Percentiles rank a stretch among this genome's conserved stretches.
These are phyloP conservation scores for Passiflora organensis DNA, from an alignment of 345 rosid genomes.

Conservation along the genomic window DNA sequence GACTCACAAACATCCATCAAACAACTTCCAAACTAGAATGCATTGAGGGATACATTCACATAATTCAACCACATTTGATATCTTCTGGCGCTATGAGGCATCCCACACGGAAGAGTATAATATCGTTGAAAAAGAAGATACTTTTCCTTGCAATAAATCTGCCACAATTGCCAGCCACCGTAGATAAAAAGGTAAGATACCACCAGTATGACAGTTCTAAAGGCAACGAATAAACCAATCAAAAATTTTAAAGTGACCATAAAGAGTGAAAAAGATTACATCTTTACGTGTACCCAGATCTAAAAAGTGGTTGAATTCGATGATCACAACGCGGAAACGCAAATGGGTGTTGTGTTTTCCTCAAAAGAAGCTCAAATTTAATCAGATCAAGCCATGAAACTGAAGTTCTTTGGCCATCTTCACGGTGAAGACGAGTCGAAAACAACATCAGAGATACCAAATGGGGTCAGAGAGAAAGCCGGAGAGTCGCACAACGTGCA, in stretches of 20 bases:
- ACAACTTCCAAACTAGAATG: slow-evolving; percentile 45
- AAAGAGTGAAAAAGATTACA: slow-evolving; percentile 27
- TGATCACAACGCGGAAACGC: slow-evolving; percentile 17
- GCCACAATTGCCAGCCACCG: slow-evolving; percentile 31
- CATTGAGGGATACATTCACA: slow-evolving; percentile 42
- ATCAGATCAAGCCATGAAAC: slow-evolving; percentile 42
- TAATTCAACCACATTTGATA: slow-evolving; percentile 24
- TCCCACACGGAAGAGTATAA: slow-evolving; percentile 23
- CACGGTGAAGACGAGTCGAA: slow-evolving; percentile 11
- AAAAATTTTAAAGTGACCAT: slow-evolving; percentile 12
- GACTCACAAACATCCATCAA: slow-evolving; percentile 71
- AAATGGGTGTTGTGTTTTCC: slow-evolving; percentile 22
- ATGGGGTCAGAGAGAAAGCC: slow-evolving; percentile 26
- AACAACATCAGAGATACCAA: slow-evolving; percentile 29
- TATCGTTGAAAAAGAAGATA: slow-evolving; percentile 35
- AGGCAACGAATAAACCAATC: slow-evolving; percentile 29
- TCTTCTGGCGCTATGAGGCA: slow-evolving; percentile 26
- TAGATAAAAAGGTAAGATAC: slow-evolving; percentile 38
- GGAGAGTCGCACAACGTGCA: slow-evolving; percentile 29
- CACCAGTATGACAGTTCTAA: slow-evolving; percentile 31
- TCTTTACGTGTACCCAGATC: slow-evolving; percentile 54
- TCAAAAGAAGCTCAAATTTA: slow-evolving; percentile 27
- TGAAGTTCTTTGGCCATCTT: slow-evolving; percentile 12
- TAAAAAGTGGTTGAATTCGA: slow-evolving; percentile 23
- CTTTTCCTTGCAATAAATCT: slow-evolving; percentile 53